These are phyloP conservation scores for Aspergillus caelatus DNA, from an alignment of 2,329 filamentous ascomycete genomes.

Conservation along the genomic window DNA sequence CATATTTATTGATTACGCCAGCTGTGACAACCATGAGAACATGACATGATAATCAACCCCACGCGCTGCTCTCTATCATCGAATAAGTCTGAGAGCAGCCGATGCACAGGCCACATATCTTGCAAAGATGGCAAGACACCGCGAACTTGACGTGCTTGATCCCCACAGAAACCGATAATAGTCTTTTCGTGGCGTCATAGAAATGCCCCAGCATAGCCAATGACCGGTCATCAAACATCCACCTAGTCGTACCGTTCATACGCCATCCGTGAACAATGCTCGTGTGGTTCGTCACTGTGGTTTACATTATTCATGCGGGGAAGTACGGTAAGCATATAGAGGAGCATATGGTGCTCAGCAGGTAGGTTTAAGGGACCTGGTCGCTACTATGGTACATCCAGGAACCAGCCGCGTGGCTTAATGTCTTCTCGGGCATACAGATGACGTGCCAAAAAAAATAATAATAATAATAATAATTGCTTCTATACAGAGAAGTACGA, in stretches of 20 bases:
- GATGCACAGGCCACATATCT: neutral
- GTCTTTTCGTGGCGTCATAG: neutral
- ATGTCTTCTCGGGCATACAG: neutral
- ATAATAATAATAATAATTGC: no score
- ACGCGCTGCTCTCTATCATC: neutral
- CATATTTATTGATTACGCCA: neutral
- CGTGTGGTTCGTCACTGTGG: neutral
- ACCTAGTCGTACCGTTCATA: neutral
- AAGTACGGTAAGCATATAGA: neutral
- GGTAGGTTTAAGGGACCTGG: neutral
- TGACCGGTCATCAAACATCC: neutral
- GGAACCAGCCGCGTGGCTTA: neutral
- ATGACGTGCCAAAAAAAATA: neutral
- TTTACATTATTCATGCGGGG: neutral
- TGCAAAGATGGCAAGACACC: neutral
- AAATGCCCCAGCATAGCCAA: neutral
- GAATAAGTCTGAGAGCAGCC: neutral
- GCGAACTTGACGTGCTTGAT: no score
- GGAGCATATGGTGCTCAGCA: neutral
- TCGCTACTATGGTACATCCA: neutral
- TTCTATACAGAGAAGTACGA: neutral
- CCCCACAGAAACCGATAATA: neutral
- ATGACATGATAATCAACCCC: neutral
- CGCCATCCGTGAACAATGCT: neutral
- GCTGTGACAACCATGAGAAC: neutral